A percentile compares a stretch with the other conserved stretches of the same genome.
Conservation (phyloP, 345 rosid genomes). For the Acer negundo region DNA sequence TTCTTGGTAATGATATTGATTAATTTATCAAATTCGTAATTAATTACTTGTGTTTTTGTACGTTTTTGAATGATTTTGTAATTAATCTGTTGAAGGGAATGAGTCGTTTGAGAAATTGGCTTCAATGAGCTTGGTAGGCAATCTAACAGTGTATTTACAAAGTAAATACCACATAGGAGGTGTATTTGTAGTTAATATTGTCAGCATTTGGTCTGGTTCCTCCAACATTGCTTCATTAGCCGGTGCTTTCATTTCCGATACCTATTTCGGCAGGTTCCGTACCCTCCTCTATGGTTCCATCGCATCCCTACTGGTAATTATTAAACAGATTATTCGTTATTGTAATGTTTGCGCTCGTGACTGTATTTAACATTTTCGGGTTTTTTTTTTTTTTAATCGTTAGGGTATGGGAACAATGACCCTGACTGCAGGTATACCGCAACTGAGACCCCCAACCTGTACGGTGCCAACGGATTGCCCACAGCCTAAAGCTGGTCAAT, state of each 20-base stretch:
- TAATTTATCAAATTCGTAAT: no score
- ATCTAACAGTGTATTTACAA: constrained; percentile 53
- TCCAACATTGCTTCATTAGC: constrained; percentile 53
- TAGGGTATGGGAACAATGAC: constrained; percentile 68
- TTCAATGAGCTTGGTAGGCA: constrained; percentile 63
- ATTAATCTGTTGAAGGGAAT: constrained; percentile 41
- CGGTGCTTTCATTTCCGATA: constrained; percentile 71
- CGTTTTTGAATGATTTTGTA: neutral
- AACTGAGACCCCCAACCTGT: constrained; percentile 51
- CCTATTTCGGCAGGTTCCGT: constrained; percentile 56
- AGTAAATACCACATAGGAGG: constrained; percentile 60
- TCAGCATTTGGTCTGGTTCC: constrained; percentile 60
- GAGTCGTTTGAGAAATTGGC: constrained; percentile 80
- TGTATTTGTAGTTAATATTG: constrained; percentile 50
- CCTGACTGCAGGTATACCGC: constrained; percentile 47
- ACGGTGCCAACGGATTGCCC: constrained; percentile 30
- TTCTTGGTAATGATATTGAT: constrained; percentile 31
- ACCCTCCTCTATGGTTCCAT: constrained; percentile 34
- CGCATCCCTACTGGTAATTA: no score
- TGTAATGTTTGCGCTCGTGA: no score
- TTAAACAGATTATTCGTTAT: no score
- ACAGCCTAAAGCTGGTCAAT: constrained; percentile 49
- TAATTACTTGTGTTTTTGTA: no score
- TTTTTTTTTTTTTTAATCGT: neutral
- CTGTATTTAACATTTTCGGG: no score